phyloP scores from a whole-genome alignment of 139 green algal species.

The Dunaliella primolecta region DNA sequence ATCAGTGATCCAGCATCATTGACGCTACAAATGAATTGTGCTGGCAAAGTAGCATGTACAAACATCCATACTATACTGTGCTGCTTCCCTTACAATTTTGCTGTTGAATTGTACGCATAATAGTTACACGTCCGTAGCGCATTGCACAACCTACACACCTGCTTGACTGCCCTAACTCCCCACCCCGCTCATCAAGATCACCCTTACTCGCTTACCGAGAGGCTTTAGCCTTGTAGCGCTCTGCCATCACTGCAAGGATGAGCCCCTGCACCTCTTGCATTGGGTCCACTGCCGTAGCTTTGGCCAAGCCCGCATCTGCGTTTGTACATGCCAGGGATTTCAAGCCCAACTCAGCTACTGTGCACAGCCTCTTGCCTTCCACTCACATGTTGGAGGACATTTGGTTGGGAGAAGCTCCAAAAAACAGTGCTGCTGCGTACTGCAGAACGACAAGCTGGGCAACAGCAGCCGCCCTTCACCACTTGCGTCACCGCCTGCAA shows the following conservation, averaged over 20 bases:
- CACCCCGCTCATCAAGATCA: no score
- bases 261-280: conserved; percentile 46
- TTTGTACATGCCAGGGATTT: neutral
- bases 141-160: no score
- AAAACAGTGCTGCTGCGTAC: neutral
- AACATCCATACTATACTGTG: no score
- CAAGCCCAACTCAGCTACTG: neutral
- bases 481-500: neutral
- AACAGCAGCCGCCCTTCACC: neutral
- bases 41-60: no score
- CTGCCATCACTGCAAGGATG: conserved; percentile 49
- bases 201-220: neutral
- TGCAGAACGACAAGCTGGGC: neutral
- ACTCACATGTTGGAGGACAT: neutral
- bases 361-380: neutral
- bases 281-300: neutral
- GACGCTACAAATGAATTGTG: no score
- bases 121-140: no score
- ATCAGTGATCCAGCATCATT: no score
- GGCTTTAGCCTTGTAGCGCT: conserved; percentile 10
- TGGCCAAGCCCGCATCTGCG: conserved; percentile 1
- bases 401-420: neutral
- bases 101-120: no score
- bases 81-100: no score
- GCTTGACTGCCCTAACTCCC: no score